Conservation (phyloP, 2,329 filamentous ascomycete genomes). For the Aspergillus aculeatinus region DNA sequence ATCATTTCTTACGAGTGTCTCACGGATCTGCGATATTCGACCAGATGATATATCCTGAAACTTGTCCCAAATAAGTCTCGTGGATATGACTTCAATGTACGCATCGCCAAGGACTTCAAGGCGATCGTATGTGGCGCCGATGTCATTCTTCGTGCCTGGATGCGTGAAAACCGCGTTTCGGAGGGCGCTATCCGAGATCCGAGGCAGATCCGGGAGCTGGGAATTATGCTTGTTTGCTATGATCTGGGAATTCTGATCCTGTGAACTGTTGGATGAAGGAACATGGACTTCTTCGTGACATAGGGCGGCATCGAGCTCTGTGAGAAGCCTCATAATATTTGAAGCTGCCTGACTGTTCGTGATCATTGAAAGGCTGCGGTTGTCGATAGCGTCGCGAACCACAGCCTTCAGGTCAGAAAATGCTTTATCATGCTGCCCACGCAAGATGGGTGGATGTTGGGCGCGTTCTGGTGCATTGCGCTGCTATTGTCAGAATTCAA, state of each 20-base stretch:
- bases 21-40: slow-evolving; percentile 71
- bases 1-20: slow-evolving; percentile 76
- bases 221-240: not conserved
- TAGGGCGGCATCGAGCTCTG: slow-evolving; percentile 23
- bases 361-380: not conserved
- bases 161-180: slow-evolving; percentile 68
- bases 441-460: not conserved
- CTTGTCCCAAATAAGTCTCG: slow-evolving; percentile 70
- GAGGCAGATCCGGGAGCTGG: slow-evolving; percentile 50
- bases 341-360: not conserved
- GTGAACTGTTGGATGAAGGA: not conserved
- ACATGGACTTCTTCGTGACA: slow-evolving; percentile 1
- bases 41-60: slow-evolving; percentile 67
- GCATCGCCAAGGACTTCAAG: slow-evolving; percentile 89
- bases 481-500: slow-evolving; percentile 1
- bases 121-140: slow-evolving; percentile 64
- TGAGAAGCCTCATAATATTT: not conserved
- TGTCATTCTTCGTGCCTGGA: slow-evolving; percentile 45
- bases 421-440: not conserved
- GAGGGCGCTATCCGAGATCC: slow-evolving; percentile 59
- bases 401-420: not conserved
- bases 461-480: not conserved
- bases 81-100: slow-evolving; percentile 75
- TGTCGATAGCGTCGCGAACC: not conserved
- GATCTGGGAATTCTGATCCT: not conserved